Percentiles rank a stretch among this genome's conserved stretches.
These are phyloP conservation scores for Phytophthora pluvialis DNA, from an alignment of 352 stramenopile genomes.

Conservation along the genomic window DNA sequence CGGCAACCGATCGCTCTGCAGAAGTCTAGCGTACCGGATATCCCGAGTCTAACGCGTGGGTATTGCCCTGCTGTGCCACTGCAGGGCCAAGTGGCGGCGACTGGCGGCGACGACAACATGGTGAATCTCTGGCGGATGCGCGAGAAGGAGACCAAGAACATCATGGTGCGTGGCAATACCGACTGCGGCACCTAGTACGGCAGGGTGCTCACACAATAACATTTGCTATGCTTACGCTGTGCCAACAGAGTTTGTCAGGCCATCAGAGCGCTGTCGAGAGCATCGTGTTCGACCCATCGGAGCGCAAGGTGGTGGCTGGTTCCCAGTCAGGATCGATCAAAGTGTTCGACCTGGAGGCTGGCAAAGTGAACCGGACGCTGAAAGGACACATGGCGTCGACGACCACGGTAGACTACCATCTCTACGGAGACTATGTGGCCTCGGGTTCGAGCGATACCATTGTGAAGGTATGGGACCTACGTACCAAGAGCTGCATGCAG, in stretches of 20 bases:
- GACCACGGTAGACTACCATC: slow-evolving; percentile 82
- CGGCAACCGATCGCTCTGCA: too few relatives aligned
- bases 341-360: slow-evolving; percentile 81
- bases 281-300: slow-evolving; percentile 79
- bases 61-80: too few relatives aligned
- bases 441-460: slow-evolving; percentile 84
- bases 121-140: slow-evolving; percentile 89
- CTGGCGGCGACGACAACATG: slow-evolving; percentile 78
- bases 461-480: slow-evolving; percentile 89
- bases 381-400: slow-evolving; percentile 89
- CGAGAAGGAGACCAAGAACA: slow-evolving; percentile 89
- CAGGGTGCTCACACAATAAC: too few relatives aligned
- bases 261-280: slow-evolving; percentile 83
- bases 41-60: neutral
- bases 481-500: slow-evolving; percentile 88
- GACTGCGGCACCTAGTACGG: neutral
- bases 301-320: slow-evolving; percentile 79
- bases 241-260: slow-evolving; percentile 65
- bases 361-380: slow-evolving; percentile 78
- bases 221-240: slow-evolving; percentile 6
- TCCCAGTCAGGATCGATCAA: slow-evolving; percentile 87
- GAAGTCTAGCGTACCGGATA: neutral
- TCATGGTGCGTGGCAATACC: slow-evolving; percentile 56
- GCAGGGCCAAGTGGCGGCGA: slow-evolving; percentile 82
- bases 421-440: slow-evolving; percentile 88